Base-by-base conservation (phyloP, 371 early-diverging fungal genomes). In the Synchytrium microbalum region DNA sequence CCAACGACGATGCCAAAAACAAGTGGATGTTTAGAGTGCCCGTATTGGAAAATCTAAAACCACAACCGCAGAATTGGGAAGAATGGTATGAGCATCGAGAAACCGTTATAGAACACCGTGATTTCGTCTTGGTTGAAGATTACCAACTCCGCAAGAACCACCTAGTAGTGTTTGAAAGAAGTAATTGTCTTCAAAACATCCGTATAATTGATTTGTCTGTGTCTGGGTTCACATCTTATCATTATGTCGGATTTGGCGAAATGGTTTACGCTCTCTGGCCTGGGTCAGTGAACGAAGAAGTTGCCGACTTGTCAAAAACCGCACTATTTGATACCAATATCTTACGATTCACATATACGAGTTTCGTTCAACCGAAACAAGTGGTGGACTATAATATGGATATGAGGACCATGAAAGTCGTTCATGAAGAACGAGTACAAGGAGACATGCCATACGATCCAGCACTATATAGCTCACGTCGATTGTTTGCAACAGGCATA, bases 161-260 rank as follows among this genome's bases (percentile, higher is more conserved):
- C 58, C 65, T 85, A 53, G 72, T 83, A 23, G 78, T 85, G 2
- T 74, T 80, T 58, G 86, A 85, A 64, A 74, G 86, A 1, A 79
- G 78, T 61, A 84, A 83, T 60, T 84, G 85, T 57, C 67, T 82
- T 24, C 81, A 82, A 25, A 83, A 84, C 56, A 74, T 84, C 0
- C 82, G 86, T 2, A 77, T 84, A 19, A 55, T 79, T 38, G 67
- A 75, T 54, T 16, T 70, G 54, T 0, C 64, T 59, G 66, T 60
- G 0, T 59, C 67, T 3, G 72, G 69, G 1, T 80, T 84, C 59
- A 66, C 71, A 26, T 61, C 73, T 16, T 84, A 79, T 61, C 85
- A 84, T 58, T 84, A 84, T 63, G 67, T 85, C 2, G 72, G 81
- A n/a, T 85, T 85, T 63, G 68, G 79, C 0, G 84, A 85, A 55